These are phyloP conservation scores for Aphanoascus verrucosus DNA, from an alignment of 2,329 filamentous ascomycete species.

Conservation along the genomic window DNA sequence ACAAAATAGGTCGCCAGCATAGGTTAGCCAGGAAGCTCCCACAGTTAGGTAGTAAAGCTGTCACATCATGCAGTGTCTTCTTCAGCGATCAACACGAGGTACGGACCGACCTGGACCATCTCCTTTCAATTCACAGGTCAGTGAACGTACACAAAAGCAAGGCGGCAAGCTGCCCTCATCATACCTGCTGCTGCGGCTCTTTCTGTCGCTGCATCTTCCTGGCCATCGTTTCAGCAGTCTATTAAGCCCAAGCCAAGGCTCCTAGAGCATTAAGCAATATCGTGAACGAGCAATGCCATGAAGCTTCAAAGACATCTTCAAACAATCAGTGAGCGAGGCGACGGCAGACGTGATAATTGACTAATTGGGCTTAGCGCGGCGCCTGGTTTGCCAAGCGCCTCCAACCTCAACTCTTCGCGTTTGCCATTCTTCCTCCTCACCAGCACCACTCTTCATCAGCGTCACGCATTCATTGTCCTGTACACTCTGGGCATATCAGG, in stretches of 20 bases:
- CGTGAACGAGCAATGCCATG: neutral
- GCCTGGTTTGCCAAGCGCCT: slow-evolving; percentile 7
- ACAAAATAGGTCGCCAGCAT: neutral
- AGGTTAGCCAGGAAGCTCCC: neutral
- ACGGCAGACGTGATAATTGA: slow-evolving; percentile 7
- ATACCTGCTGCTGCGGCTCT: slow-evolving; percentile 13
- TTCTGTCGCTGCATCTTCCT: slow-evolving; percentile 30
- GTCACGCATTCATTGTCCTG: neutral
- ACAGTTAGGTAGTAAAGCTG: neutral
- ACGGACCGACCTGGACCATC: slow-evolving; percentile 99
- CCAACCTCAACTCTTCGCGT: slow-evolving; percentile 4
- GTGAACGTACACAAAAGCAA: neutral
- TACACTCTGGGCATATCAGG: neutral
- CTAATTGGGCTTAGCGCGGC: slow-evolving; percentile 14
- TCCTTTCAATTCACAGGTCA: slow-evolving; percentile 49
- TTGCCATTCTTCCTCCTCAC: slow-evolving; percentile 11
- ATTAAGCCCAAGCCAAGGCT: neutral
- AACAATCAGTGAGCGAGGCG: neutral
- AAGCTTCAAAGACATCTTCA: neutral
- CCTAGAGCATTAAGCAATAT: neutral
- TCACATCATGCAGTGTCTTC: neutral
- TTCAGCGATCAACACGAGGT: slow-evolving; percentile 20
- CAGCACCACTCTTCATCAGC: neutral
- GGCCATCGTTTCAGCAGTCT: slow-evolving; percentile 23
- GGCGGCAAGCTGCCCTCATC: neutral